A percentile compares a stretch with the other conserved stretches of the same genome.
Conservation (phyloP, 176 grass and related monocot species). For the Triticum timopheevii region DNA sequence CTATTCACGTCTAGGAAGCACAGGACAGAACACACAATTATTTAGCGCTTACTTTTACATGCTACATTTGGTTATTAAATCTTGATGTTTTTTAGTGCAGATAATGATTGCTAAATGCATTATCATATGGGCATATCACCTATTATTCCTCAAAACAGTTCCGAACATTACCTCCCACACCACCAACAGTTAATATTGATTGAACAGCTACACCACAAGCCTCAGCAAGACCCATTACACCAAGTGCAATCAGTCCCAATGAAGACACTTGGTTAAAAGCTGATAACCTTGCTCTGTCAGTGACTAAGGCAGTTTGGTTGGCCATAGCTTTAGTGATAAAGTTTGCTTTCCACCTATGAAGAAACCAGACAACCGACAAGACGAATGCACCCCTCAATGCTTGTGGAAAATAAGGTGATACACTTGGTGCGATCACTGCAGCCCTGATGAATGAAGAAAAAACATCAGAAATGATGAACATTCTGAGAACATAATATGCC, state of each 20-base stretch:
- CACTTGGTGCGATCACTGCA: slow-evolving; percentile 60
- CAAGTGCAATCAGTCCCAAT: slow-evolving; percentile 72
- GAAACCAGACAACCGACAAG: slow-evolving; percentile 90
- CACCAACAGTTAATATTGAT: slow-evolving; percentile 97
- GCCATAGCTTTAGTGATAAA: slow-evolving; percentile 61
- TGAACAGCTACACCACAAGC: slow-evolving; percentile 83
- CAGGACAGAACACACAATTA: neutral
- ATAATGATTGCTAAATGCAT: slow-evolving; percentile 1
- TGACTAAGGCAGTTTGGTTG: slow-evolving; percentile 30
- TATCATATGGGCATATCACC: neutral
- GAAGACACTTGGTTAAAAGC: slow-evolving; percentile 76
- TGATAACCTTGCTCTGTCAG: slow-evolving; percentile 70
- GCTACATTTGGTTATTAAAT: neutral
- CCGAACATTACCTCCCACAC: slow-evolving; percentile 79
- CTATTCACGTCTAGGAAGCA: neutral
- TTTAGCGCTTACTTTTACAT: neutral
- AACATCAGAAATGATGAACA: slow-evolving; percentile 29
- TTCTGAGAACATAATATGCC: neutral
- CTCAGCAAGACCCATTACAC: slow-evolving; percentile 88
- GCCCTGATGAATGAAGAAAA: slow-evolving; percentile 55
- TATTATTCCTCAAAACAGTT: slow-evolving; percentile 11
- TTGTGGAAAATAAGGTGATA: slow-evolving; percentile 66
- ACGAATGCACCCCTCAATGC: slow-evolving; percentile 78
- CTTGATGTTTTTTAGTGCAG: neutral
- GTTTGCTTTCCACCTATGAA: slow-evolving; percentile 92